Base-by-base conservation (phyloP, 805 yeast species). In the Kluyveromyces lactis region DNA sequence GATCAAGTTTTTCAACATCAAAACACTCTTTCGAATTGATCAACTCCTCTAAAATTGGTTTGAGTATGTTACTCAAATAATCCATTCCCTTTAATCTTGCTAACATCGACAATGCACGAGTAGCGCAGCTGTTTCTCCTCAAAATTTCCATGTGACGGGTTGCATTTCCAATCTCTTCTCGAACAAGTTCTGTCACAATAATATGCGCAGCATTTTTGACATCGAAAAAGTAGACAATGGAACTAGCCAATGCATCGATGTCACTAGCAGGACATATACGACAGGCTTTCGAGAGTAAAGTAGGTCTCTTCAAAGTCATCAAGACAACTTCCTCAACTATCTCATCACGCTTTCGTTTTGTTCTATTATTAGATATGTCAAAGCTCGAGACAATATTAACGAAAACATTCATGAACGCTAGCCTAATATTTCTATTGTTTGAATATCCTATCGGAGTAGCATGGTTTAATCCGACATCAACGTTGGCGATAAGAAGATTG, bases 381-480 rank as follows among this genome's bases (percentile, higher is more conserved):
- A 59, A 59, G 32, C 59, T 58, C 18, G 67, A 52, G 46, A 75
- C 63, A 54, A 84, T 82, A 38, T 80, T 77, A 2, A 82, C 75
- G 48, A 86, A 86, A 2, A 86, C 90, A 42, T 80, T 79, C 52
- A 86, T 67, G 52, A 86, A 84, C 0, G 94, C 77, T 9, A 80
- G 66, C 43, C 92, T 66, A 21, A 85, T 78, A 39, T 77, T 71
- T 11, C 64, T 58, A 53, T 82, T 81, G 17, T 72, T 71, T 50
- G 85, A 85, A 50, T 78, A 84, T 0, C 94, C 92, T 55, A 86
- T 70, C 0, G 92, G 87, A 12, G 86, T 57, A 2, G 89, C 86
- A 56, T 75, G 76, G 38, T 76, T 77, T 50, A 86, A 63, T 6
- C 95, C 95, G 18, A 83, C 78, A 40, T 81, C 86, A 5, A 81